Evolutionary conservation across 2,329 filamentous ascomycete species (phyloP).

Genomic region (Stachybotrys elegans): DNA sequence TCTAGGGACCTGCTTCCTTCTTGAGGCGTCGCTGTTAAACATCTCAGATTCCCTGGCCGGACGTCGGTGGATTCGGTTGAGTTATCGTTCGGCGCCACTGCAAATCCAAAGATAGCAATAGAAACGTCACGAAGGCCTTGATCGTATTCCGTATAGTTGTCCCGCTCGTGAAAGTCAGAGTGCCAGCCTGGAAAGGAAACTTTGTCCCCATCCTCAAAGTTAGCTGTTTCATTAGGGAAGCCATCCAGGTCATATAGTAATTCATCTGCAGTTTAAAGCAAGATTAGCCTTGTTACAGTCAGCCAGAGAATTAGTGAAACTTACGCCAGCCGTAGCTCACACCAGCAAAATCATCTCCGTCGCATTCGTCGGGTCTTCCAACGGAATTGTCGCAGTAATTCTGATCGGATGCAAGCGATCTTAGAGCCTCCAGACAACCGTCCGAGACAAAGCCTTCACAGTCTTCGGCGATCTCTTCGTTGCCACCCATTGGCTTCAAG

Average conservation of each 20-base stretch:
- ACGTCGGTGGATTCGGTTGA: not conserved
- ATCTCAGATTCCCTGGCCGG: not conserved
- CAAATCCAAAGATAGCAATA: not conserved
- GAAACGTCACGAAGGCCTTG: not conserved
- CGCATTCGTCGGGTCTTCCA: not conserved
- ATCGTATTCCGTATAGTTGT: not conserved
- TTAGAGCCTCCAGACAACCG: not conserved
- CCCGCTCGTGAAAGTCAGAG: not conserved
- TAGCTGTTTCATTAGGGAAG: not conserved
- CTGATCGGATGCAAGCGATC: not conserved
- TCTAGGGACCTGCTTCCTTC: not conserved
- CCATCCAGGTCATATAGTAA: not conserved
- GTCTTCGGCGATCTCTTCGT: not conserved
- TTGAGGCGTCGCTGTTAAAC: not conserved
- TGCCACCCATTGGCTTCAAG: not conserved
- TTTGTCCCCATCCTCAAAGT: not conserved
- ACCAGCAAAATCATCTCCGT: not conserved
- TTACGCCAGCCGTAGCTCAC: not conserved
- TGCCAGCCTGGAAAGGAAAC: not conserved
- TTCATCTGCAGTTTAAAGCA: not conserved
- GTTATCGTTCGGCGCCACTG: not conserved
- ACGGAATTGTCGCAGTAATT: not conserved
- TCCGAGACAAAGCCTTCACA: not conserved
- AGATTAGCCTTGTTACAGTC: not conserved
- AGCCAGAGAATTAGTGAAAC: not conserved